These are phyloP conservation scores for Colletotrichum sp. DNA, from an alignment of 2,329 filamentous ascomycete genomes.

Conservation along the genomic window DNA sequence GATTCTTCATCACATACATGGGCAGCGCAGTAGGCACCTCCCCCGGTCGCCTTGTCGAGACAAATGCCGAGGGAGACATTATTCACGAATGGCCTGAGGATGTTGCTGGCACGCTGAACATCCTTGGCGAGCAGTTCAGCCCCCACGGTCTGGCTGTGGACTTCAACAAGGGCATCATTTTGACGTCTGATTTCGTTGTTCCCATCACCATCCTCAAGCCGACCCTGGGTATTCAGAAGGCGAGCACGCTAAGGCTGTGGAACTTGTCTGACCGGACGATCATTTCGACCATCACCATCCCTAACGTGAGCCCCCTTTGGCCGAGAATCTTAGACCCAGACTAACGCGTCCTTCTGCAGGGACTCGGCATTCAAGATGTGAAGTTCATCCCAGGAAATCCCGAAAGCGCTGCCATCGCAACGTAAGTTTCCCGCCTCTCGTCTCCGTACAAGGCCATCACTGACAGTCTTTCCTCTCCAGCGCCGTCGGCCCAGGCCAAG, in stretches of 20 bases:
- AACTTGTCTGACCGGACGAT: background rate
- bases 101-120: slow-evolving; percentile 55
- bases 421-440: background rate
- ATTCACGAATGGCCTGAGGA: slow-evolving; percentile 68
- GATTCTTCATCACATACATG: slow-evolving; percentile 52
- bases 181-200: slow-evolving; percentile 68
- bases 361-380: background rate
- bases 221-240: slow-evolving; percentile 54
- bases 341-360: background rate
- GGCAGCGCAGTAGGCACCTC: slow-evolving; percentile 61
- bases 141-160: slow-evolving; percentile 65
- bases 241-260: slow-evolving; percentile 46
- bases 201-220: slow-evolving; percentile 67
- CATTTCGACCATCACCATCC: background rate
- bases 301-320: background rate
- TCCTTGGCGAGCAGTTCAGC: slow-evolving; percentile 64
- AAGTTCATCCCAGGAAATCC: background rate
- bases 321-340: background rate
- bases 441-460: rapidly evolving
- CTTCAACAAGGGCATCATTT: slow-evolving; percentile 60
- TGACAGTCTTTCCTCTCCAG: slow-evolving; percentile 31
- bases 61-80: slow-evolving; percentile 53
- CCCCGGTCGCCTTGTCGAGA: slow-evolving; percentile 62
- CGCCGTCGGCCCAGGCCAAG: slow-evolving; percentile 62
- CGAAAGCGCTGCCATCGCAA: background rate